These are phyloP conservation scores for Pythium volutum DNA, from an alignment of 352 stramenopile genomes.

Conservation along the genomic window DNA sequence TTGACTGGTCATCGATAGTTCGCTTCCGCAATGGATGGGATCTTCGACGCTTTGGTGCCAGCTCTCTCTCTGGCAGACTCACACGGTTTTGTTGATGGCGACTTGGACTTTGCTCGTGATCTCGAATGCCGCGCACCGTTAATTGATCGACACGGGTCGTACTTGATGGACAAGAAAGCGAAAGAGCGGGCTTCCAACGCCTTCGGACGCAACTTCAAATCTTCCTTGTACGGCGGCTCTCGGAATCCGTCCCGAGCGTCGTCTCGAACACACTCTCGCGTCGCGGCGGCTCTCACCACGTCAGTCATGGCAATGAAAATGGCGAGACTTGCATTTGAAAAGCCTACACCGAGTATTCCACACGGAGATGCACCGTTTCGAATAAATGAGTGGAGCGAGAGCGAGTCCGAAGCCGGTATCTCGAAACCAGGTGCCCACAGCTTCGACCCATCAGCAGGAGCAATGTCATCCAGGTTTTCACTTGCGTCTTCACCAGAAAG, in stretches of 20 bases:
- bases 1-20: constrained; percentile 8
- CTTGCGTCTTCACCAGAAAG: constrained; percentile 5
- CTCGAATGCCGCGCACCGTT: background rate
- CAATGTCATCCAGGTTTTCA: constrained; percentile 18
- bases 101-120: constrained; percentile 12
- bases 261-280: constrained; percentile 13
- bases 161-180: constrained; percentile 10
- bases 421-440: background rate
- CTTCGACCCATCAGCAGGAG: background rate
- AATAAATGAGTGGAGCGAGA: constrained; percentile 22
- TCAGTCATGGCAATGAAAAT: constrained; percentile 31
- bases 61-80: background rate
- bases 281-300: constrained; percentile 20
- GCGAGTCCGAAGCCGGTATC: background rate
- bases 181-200: constrained; percentile 16
- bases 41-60: constrained; percentile 17
- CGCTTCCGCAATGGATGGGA: constrained; percentile 1
- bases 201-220: constrained; percentile 3
- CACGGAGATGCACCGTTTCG: constrained; percentile 6
- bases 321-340: constrained; percentile 13
- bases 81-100: constrained; percentile 7
- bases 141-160: constrained; percentile 22
- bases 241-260: constrained; percentile 16
- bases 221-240: constrained; percentile 5
- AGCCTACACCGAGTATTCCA: background rate